Conservation (phyloP, 495 filamentous ascomycete species). For the Penicillium paxilli region DNA sequence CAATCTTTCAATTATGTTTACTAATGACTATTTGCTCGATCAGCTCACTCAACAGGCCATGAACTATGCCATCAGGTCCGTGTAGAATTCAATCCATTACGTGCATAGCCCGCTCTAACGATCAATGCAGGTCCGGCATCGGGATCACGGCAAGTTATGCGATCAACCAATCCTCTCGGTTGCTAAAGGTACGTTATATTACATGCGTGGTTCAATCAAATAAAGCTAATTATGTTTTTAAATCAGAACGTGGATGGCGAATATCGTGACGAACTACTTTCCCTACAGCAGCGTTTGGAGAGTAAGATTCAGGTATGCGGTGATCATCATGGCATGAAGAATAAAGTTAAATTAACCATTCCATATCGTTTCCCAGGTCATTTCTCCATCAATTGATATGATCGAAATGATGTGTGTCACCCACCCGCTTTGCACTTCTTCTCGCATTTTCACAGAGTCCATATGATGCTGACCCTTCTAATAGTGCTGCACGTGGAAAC, state of each 20-base stretch:
- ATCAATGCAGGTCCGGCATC: slow-evolving; percentile 68
- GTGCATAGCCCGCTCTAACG: neutral
- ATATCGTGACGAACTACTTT: slow-evolving; percentile 66
- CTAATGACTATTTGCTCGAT: neutral
- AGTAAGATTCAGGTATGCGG: slow-evolving; percentile 72
- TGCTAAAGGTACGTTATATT: slow-evolving; percentile 63
- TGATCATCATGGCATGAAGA: neutral
- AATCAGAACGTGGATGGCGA: slow-evolving; percentile 67
- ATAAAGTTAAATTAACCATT: neutral
- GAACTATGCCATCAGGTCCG: slow-evolving; percentile 81
- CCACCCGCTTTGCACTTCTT: neutral
- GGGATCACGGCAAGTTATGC: slow-evolving; percentile 85
- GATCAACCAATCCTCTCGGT: slow-evolving; percentile 73
- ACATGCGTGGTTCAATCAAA: neutral
- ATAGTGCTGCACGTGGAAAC: slow-evolving; percentile 88
- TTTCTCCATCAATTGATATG: slow-evolving; percentile 90
- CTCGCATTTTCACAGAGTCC: neutral
- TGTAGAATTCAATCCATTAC: neutral
- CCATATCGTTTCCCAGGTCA: slow-evolving; percentile 55
- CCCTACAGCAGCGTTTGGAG: slow-evolving; percentile 72
- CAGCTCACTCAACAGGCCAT: slow-evolving; percentile 80
- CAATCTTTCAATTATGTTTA: neutral
- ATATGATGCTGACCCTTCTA: slow-evolving; percentile 1
- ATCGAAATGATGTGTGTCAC: slow-evolving; percentile 82
- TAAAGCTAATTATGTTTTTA: slow-evolving; percentile 12